phyloP scores from a whole-genome alignment of 257 asterid genomes.

The Capsicum rhomboideum region DNA sequence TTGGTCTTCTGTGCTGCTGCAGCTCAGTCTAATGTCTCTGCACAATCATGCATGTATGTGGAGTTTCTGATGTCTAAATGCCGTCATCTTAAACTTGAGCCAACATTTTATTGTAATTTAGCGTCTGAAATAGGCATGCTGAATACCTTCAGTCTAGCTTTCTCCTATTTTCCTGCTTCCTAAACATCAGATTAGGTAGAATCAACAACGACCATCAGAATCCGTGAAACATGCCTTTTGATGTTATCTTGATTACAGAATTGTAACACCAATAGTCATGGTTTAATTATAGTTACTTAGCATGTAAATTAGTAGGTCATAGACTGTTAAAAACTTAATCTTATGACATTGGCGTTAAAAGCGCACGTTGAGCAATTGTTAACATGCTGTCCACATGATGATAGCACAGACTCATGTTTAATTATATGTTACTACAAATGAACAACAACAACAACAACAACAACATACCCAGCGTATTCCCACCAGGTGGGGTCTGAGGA shows the following conservation, averaged over 20 bases:
- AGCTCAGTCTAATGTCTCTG: slow-evolving; percentile 7
- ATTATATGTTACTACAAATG: background rate
- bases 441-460: too few relatives aligned
- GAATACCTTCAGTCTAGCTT: background rate
- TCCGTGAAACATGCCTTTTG: background rate
- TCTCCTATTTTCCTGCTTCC: background rate
- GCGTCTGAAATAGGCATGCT: background rate
- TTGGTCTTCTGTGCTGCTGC: slow-evolving; percentile 21
- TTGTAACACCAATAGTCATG: background rate
- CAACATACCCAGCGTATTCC: too few relatives aligned
- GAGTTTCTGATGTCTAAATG: background rate
- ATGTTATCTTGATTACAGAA: background rate
- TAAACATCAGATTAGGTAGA: background rate
- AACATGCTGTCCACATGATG: background rate
- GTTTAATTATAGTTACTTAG: background rate
- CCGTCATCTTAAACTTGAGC: background rate
- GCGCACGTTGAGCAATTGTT: background rate
- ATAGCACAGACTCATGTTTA: background rate
- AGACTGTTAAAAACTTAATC: background rate
- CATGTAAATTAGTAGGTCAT: background rate
- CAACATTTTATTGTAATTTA: background rate
- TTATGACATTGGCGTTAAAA: background rate
- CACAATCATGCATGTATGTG: slow-evolving; percentile 1
- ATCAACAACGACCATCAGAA: background rate
- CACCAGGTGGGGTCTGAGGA: too few relatives aligned